A percentile compares a stretch with the other conserved stretches of the same genome.
Conservation (phyloP, 495 filamentous ascomycete species). For the Sabuloglossum arenarium region DNA sequence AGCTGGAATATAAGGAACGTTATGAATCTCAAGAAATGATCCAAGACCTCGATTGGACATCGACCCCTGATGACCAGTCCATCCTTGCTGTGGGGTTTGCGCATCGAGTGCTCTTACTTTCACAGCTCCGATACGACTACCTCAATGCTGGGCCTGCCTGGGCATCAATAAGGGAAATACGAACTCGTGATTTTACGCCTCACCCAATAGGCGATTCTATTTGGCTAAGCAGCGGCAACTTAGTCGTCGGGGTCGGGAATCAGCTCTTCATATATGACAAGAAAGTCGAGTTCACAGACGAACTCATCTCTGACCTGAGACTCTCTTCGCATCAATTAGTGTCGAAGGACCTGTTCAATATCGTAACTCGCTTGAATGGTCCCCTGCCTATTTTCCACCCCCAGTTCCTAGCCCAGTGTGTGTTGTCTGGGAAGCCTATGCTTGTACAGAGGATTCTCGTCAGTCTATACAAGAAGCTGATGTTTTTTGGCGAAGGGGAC, state of each 20-base stretch:
- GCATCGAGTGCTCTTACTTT: conserved; percentile 63
- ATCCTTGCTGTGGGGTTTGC: conserved; percentile 84
- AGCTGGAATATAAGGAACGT: conserved; percentile 60
- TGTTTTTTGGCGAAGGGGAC: conserved; percentile 70
- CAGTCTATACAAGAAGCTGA: conserved; percentile 55
- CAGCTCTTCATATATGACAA: conserved; percentile 81
- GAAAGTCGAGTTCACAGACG: conserved; percentile 39
- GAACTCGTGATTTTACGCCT: conserved; percentile 61
- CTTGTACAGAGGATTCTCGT: conserved; percentile 58
- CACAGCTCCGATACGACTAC: conserved; percentile 88
- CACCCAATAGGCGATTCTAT: conserved; percentile 85
- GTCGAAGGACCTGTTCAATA: conserved; percentile 47
- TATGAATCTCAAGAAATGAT: conserved; percentile 58
- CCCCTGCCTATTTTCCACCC: conserved; percentile 87
- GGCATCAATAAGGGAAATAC: conserved; percentile 66
- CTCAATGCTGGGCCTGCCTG: conserved; percentile 77
- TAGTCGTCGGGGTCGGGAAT: conserved; percentile 79
- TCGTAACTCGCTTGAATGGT: conserved; percentile 65
- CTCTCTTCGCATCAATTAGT: conserved; percentile 31
- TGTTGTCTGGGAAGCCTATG: conserved; percentile 54
- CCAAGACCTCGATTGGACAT: conserved; percentile 83
- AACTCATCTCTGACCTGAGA: conserved; percentile 40
- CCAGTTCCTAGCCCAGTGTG: conserved; percentile 75
- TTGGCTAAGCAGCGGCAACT: conserved; percentile 66
- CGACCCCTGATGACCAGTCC: conserved; percentile 75